These are phyloP conservation scores for Myochromella boudieri DNA, from an alignment of 768 basidiomycete species.

Conservation along the genomic window DNA sequence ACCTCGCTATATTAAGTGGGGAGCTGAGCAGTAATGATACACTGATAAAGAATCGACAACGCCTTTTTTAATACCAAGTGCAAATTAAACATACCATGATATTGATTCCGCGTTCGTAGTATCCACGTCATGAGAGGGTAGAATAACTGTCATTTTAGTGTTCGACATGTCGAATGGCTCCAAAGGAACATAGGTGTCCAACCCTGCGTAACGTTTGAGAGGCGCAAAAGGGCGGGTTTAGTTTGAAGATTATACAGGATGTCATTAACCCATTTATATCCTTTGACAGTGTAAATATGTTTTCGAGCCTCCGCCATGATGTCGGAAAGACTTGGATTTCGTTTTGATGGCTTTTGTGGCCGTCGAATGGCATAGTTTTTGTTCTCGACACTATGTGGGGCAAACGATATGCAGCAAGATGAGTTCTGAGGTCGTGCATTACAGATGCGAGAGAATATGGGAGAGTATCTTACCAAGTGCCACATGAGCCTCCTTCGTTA, in stretches of 20 bases:
- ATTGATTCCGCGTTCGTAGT: too few species aligned
- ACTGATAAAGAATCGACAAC: too few species aligned
- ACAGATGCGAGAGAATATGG: background rate
- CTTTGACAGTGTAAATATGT: conserved; percentile 35
- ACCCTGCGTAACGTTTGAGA: conserved; percentile 35
- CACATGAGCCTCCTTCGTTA: too few species aligned
- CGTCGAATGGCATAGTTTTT: conserved; percentile 30
- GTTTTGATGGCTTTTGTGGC: conserved; percentile 49
- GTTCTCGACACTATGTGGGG: conserved; percentile 37
- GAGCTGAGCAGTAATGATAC: too few species aligned
- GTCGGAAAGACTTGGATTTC: conserved; percentile 44
- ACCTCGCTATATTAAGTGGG: conserved; percentile 34
- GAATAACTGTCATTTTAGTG: too few species aligned
- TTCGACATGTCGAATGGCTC: conserved; percentile 29
- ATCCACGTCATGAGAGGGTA: too few species aligned
- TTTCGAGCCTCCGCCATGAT: conserved; percentile 50
- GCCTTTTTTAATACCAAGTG: too few species aligned
- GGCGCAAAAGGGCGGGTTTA: too few species aligned
- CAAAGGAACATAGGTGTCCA: conserved; percentile 34
- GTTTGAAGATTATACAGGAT: conserved; percentile 40
- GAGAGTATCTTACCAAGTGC: too few species aligned
- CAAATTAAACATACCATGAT: too few species aligned
- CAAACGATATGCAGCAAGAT: conserved; percentile 46
- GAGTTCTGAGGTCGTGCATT: conserved; percentile 43
- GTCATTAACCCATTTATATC: conserved; percentile 31